A percentile compares a stretch with the other conserved stretches of the same genome.
Conservation (phyloP, 257 asterid species). For the Solanum raphanifolium region DNA sequence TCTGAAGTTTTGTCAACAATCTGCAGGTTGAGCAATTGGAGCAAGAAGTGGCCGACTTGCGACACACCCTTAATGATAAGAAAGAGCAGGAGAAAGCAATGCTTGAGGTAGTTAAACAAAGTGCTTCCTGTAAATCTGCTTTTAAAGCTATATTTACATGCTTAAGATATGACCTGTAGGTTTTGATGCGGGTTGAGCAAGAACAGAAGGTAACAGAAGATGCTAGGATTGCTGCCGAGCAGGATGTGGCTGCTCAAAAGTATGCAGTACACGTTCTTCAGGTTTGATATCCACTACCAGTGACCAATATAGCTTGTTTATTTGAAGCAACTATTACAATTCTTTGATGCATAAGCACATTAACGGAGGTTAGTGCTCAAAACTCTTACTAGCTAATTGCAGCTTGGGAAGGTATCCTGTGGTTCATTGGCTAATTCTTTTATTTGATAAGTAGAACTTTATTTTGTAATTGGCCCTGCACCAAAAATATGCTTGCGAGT, state of each 20-base stretch:
- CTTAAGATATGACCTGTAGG: conserved; percentile 28
- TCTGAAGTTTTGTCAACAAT: not conserved
- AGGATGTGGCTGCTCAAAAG: conserved; percentile 62
- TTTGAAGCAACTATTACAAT: not conserved
- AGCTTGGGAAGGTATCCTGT: not conserved
- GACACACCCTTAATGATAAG: conserved; percentile 46
- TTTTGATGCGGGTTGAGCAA: conserved; percentile 78
- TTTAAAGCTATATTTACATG: conserved; percentile 8
- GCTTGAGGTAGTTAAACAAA: conserved; percentile 47
- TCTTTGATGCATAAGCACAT: not conserved
- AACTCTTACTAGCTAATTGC: not conserved
- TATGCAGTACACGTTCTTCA: conserved; percentile 39
- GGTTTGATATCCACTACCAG: conserved; percentile 29
- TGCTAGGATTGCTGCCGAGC: conserved; percentile 64
- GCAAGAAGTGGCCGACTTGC: conserved; percentile 58
- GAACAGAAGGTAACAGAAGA: conserved; percentile 79
- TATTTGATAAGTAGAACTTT: not conserved
- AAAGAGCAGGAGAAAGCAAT: conserved; percentile 70
- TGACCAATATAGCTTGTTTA: not conserved
- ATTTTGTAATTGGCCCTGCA: not conserved
- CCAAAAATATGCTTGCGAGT: not conserved
- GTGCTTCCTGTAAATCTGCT: not conserved
- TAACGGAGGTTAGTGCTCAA: not conserved
- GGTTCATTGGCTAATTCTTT: not conserved
- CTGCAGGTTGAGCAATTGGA: conserved; percentile 77